Evolutionary conservation across 208 protist species (phyloP).

Genomic region (Wallacemonas sp.): DNA sequence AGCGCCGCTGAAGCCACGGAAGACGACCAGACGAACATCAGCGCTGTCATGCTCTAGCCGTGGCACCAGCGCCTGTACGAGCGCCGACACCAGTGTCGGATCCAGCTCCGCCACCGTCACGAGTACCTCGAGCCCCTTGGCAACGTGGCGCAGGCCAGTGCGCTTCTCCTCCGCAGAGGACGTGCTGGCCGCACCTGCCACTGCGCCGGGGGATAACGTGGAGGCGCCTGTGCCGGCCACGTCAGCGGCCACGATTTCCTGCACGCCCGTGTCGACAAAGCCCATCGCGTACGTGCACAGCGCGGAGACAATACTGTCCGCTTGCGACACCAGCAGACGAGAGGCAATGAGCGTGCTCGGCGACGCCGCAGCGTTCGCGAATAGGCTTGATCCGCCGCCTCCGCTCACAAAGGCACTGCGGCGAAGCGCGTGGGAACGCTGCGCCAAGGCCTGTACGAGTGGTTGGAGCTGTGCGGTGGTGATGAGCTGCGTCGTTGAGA

Average conservation of each 20-base stretch:
- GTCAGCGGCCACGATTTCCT: conserved; percentile 26
- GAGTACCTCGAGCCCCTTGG: conserved; percentile 37
- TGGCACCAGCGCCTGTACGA: conserved; percentile 33
- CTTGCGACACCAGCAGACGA: conserved; percentile 46
- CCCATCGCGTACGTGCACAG: conserved; percentile 32
- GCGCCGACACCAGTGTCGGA: conserved; percentile 34
- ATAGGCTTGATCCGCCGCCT: too few species aligned
- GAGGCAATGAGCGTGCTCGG: conserved; percentile 43
- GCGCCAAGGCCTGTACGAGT: conserved; percentile 30
- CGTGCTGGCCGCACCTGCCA: neutral
- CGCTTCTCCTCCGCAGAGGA: neutral
- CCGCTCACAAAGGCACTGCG: too few species aligned
- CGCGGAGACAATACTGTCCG: conserved; percentile 44
- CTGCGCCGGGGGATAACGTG: neutral
- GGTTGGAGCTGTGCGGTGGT: conserved; percentile 46
- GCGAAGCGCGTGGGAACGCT: conserved; percentile 12
- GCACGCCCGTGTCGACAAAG: conserved; percentile 36
- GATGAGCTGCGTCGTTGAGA: conserved; percentile 35
- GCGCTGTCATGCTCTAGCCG: conserved; percentile 38
- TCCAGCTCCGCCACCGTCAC: conserved; percentile 50
- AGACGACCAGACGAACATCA: conserved; percentile 51
- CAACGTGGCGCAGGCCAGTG: conserved; percentile 19
- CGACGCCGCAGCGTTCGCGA: neutral
- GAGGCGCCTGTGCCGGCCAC: neutral
- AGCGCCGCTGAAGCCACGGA: conserved; percentile 47